Base-by-base conservation (phyloP, 495 filamentous ascomycete genomes). In the Trichoderma parareesei region DNA sequence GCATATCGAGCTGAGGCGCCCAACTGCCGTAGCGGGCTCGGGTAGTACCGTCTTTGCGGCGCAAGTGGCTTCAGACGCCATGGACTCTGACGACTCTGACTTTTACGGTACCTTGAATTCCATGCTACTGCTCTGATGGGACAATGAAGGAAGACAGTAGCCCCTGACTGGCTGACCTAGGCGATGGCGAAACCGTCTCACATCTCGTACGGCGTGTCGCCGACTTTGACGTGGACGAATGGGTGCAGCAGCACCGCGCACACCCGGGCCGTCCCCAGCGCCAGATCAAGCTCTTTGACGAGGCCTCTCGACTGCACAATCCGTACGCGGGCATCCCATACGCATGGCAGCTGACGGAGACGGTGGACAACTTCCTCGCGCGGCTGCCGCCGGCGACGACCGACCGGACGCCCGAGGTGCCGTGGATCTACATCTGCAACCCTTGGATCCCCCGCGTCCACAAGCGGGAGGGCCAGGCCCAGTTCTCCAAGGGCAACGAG, bases 381-480 rank as follows among this genome's bases (percentile, higher is more conserved):
- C 87, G 90, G 13, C 76, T 91, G 0, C 85, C 87, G 5, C 90
- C 88, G 1, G 83, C 83, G 4, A 86, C 77, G 6, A 88, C 86
- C 1, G 66, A 70, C 9, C 33, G 65, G 33, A 69, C 69, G 2
- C 64, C 64, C 1, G 65, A 66, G 4, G 78, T 81, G 2, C 81
- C 80, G 1, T 94, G 90, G 88, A 88, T 95, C 46, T 88, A 79
- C 76, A 80, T 87, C 64, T 75, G 73, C 16, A 87, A 88, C 69
- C 87, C 87, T 0, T 73, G 70, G 60, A 70, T 73, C 14, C 67
- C 70, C 48, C 67, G 69, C 5, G 64, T 71, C 38, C 65, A 48
- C 37, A 69, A 65, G 46, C 48, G 38, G 18, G 68, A 70, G 44
- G 63, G 65, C 48, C 69, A 59, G 48, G 72, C 63, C 44, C 72